Base-by-base conservation (phyloP, 495 filamentous ascomycete species). In the Glarea lozoyensis region DNA sequence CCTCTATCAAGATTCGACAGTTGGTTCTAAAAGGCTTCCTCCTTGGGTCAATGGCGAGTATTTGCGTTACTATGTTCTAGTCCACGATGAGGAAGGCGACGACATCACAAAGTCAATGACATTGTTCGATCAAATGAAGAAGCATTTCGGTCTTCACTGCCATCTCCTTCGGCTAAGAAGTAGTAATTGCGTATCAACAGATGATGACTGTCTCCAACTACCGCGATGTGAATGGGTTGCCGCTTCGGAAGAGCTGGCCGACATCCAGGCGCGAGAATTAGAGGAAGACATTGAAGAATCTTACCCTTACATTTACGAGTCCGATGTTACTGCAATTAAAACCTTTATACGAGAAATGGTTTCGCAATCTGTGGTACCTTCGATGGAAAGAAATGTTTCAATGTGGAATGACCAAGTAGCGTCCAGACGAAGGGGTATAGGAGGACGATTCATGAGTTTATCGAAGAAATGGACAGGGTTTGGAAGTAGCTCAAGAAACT, bases 361-460 rank as follows among this genome's bases (percentile, higher is more conserved):
- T 11, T 88, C 82, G 7, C 89, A 96, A 55, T 94, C 87, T 1
- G 72, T 98, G 10, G 73, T 98, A 22, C 92, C 92, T 0, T 86
- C 82, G 42, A 97, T 98, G 93, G 92, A 98, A 61, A 84, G 88
- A 37, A 75, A 81, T 50, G 72, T 90, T 7, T 80, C 88, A 18
- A 73, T 85, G 2, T 98, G 92, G 92, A 98, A 98, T 57, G 92
- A 98, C 55, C 89, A 96, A 63, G 81, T 97, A 6, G 88, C 87
- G n/a, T 94, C 93, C 11, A 70, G 84, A 35, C 69, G 92, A 31
- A 78, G 86, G 41, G 93, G 93, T 23, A 69, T 98, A 42, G 82
- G 81, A 46, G 92, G 92, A 11, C 77, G 87, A 2, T 88, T 98
- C 57, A 82, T 94, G 65, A 89, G 82, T n/a, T 67, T 97, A 46